Evolutionary conservation across 1,284 basidiomycete species (phyloP), one percentile per base, ranked within the genome.

Genomic region (Leccinum discolor): DNA sequence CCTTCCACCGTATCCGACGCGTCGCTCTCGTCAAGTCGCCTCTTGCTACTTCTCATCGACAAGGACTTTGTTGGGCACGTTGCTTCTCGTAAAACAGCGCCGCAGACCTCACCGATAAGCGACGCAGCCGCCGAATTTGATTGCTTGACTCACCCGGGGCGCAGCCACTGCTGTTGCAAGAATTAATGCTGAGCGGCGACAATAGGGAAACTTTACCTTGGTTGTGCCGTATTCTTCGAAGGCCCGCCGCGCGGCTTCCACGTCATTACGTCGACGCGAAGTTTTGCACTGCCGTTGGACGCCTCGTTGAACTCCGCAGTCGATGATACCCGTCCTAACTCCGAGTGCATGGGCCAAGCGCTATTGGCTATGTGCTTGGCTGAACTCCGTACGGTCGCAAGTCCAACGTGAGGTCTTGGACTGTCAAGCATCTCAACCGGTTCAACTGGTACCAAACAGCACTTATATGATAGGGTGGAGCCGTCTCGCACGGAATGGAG

Each of bases 41-140:
- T 69, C 59, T 74, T 74, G 11, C 68, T 18, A 10, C 8, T 32
- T 5, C 29, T 67, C 72, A 73, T 73, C 38, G 61, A 42, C 35
- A 16, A 61, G 7, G n/a, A 40, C 44, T 32, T 23, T 62, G 38
- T 29, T 21, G n/a, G 44, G 4, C 11, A 18, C 40, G 38, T 68
- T 57, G 12, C 40, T 11, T 21, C 42, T 42, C 21, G 52, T 23
- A 58, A 54, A 11, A 8, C 35, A 47, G 16, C 18, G 32, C 14
- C n/a, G 32, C 14, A 44, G 21, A 68, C 38, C 63, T 61, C 29
- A 1, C 29, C 29, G 26, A 52, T 66, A 73, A 71, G 60, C 63
- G 50, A 59, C 23, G 58, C 57, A n/a, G 47, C 47, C n/a, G 10
- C 67, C 21, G 32, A 21, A 1, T 44, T n/a, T 35, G 23, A 58